phyloP scores from a whole-genome alignment of 257 asterid genomes.

The Vinca minor region DNA sequence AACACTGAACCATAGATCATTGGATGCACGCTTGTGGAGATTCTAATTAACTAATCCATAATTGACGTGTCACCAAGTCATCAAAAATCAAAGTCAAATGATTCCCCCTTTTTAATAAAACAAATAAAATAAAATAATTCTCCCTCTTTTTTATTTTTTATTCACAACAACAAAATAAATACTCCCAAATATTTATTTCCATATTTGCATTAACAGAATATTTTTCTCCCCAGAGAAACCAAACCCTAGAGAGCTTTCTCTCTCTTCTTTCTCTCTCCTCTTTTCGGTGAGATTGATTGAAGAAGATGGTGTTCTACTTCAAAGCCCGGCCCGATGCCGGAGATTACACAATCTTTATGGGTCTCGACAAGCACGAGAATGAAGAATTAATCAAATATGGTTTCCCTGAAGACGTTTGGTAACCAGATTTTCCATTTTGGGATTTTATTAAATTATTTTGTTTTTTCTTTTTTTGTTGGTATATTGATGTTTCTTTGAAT shows the following conservation, averaged over 20 bases:
- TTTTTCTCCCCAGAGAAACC: not conserved
- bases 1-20: no score
- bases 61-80: conserved; percentile 10
- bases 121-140: not conserved
- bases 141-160: not conserved
- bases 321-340: conserved; percentile 86
- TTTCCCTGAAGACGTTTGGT: conserved; percentile 84
- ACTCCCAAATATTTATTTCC: no score
- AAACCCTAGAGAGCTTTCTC: conserved; percentile 12
- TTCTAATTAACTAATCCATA: not conserved
- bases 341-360: conserved; percentile 92
- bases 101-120: not conserved
- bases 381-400: conserved; percentile 97
- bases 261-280: not conserved
- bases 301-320: conserved; percentile 79
- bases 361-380: conserved; percentile 81
- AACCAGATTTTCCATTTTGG: conserved; percentile 8
- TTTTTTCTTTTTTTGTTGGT: not conserved
- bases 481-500: not conserved
- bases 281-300: no score
- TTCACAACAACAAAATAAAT: no score
- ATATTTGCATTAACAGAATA: not conserved
- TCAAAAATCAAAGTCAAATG: conserved; percentile 7
- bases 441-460: not conserved
- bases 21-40: not conserved